These are phyloP conservation scores for Clonostachys byssicola DNA, from an alignment of 2,329 filamentous ascomycete genomes.

Conservation along the genomic window DNA sequence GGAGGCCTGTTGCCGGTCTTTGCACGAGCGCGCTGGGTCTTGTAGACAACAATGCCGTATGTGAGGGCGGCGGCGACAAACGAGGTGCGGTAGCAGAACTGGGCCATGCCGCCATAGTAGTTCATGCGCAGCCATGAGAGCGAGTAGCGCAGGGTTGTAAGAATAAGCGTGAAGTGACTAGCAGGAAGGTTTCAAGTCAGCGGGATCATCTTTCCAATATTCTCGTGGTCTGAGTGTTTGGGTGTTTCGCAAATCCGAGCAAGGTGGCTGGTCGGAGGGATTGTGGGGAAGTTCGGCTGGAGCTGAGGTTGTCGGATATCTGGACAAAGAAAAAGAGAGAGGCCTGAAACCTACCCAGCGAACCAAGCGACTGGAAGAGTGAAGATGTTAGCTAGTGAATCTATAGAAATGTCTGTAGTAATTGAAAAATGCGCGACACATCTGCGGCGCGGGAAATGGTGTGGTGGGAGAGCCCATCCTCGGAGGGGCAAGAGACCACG, in stretches of 20 bases:
- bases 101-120: conserved; percentile 72
- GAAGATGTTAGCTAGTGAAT: conserved; percentile 21
- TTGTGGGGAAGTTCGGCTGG: too few relatives aligned
- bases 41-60: conserved; percentile 98
- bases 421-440: not conserved
- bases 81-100: conserved; percentile 82
- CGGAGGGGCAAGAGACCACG: conserved; percentile 27
- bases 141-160: conserved; percentile 77
- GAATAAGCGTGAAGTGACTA: conserved; percentile 82
- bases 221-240: too few relatives aligned
- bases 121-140: conserved; percentile 89
- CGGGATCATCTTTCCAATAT: not conserved
- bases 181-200: not conserved
- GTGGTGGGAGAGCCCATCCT: too few relatives aligned
- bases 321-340: conserved; percentile 1
- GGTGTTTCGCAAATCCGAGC: too few relatives aligned
- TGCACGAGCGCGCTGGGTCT: conserved; percentile 84
- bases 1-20: conserved; percentile 65
- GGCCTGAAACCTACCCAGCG: conserved; percentile 59
- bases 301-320: not conserved
- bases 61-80: conserved; percentile 88
- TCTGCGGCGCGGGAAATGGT: not conserved
- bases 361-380: conserved; percentile 67
- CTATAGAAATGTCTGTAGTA: not conserved
- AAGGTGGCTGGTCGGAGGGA: too few relatives aligned